A percentile compares a stretch with the other conserved stretches of the same genome.
Conservation (phyloP, 257 asterid species). For the Avicennia marina region DNA sequence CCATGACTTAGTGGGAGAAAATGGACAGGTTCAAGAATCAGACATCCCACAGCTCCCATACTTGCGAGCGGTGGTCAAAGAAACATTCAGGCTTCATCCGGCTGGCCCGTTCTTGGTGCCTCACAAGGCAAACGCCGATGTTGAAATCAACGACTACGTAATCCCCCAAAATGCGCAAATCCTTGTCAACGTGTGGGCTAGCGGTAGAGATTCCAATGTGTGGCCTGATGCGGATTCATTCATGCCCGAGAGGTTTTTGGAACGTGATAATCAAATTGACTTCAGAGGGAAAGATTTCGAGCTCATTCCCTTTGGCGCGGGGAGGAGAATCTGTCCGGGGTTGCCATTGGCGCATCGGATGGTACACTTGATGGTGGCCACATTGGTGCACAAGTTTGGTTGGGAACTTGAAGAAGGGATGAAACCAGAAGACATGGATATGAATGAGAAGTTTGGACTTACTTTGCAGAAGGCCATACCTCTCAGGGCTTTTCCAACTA, state of each 20-base stretch:
- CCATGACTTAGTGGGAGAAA: too few species aligned
- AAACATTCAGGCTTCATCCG: conserved; percentile 26
- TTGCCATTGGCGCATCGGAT: conserved; percentile 24
- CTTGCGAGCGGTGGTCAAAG: conserved; percentile 23
- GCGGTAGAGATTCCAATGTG: conserved; percentile 16
- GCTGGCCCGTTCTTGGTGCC: conserved; percentile 1
- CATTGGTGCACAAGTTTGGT: conserved; percentile 15
- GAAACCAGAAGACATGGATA: conserved; percentile 13
- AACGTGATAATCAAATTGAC: background rate
- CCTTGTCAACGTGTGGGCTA: conserved; percentile 23
- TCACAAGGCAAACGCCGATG: conserved; percentile 6
- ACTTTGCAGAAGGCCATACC: conserved; percentile 17
- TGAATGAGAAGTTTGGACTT: conserved; percentile 20
- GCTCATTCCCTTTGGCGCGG: conserved; percentile 20
- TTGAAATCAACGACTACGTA: conserved; percentile 10
- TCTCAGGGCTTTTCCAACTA: conserved; percentile 20
- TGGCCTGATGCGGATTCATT: conserved; percentile 20
- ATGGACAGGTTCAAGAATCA: conserved; percentile 27
- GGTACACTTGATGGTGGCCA: conserved; percentile 24
- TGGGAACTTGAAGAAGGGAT: conserved; percentile 23
- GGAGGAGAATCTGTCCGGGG: conserved; percentile 26
- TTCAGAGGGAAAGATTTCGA: conserved; percentile 16
- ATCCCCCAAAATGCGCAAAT: conserved; percentile 13
- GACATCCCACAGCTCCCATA: conserved; percentile 27
- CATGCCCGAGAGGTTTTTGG: conserved; percentile 27